Base-by-base conservation (phyloP, 768 basidiomycete species). In the Naganishia randhawae region DNA sequence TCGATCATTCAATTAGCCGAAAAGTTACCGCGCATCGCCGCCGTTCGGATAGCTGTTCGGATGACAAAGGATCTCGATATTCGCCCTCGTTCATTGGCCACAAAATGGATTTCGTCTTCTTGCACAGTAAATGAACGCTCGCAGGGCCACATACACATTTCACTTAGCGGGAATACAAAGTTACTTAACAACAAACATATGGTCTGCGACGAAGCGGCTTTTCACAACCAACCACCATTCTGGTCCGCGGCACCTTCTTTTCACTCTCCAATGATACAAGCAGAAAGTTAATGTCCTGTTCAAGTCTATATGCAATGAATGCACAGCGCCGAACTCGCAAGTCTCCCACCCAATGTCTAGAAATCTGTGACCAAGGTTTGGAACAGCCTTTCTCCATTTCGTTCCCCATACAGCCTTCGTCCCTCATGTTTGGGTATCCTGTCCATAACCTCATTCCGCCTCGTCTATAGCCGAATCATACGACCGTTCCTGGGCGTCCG, bases 31-130 rank as follows among this genome's bases (percentile, higher is more conserved):
- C 54, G 33, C 33, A 22, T 35, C 54, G 54, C 54, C 54, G 54
- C 14, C 8, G 31, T 17, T 55, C 54, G 50, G 41, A 50, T 50
- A n/a, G 54, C 14, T 3, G 31, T 17, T 55, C 54, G 45, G 54
- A 55, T 55, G 54, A 55, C 54, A 55, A 55, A 55, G 54, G 35
- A 35, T 6, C 54, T 14, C 54, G 54, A 55, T 55, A 55, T 55
- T 55, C 33, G 31, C 54, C 16, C 2, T 4, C 54, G 14, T 19
- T 35, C 33, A 55, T 55, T 55, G 54, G 54, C 54, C 35, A 22
- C 54, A 55, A 19, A 11, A n/a, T 48, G 4, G 6, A 48, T 48
- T n/a, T 22, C 45, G n/a, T 48, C 45, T 48, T 48, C 19, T 48
- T 48, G 45, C 45, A n/a, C 14, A 39, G 7, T 22, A 48, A 48